These are phyloP conservation scores for Fusarium mundagurra DNA, from an alignment of 2,329 filamentous ascomycete genomes.

Conservation along the genomic window DNA sequence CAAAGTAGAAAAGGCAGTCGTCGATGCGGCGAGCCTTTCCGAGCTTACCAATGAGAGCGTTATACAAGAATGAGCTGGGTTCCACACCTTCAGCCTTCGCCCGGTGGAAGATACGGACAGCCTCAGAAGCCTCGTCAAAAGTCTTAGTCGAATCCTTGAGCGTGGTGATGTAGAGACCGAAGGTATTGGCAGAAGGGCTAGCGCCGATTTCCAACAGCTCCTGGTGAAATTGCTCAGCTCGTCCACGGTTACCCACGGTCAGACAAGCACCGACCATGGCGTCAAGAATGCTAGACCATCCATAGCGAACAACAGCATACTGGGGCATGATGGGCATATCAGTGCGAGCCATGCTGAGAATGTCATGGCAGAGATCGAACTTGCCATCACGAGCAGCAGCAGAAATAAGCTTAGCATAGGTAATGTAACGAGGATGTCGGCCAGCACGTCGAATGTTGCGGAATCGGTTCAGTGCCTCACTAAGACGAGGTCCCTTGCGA, in stretches of 20 bases:
- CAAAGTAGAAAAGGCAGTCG: conserved; percentile 97
- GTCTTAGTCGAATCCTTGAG: conserved; percentile 97
- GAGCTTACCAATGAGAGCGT: conserved; percentile 96
- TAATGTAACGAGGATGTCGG: conserved; percentile 93
- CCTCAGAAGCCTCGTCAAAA: conserved; percentile 96
- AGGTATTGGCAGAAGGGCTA: conserved; percentile 95
- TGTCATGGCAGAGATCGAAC: conserved; percentile 83
- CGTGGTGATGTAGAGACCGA: conserved; percentile 98
- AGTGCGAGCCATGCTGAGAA: conserved; percentile 86
- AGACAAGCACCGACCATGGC: conserved; percentile 95
- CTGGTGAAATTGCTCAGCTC: conserved; percentile 89
- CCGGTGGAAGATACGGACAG: conserved; percentile 95
- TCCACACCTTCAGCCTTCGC: conserved; percentile 94
- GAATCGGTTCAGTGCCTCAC: conserved; percentile 84
- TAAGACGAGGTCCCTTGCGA: conserved; percentile 76
- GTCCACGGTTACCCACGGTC: conserved; percentile 79
- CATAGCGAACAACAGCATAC: conserved; percentile 88
- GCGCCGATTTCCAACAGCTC: conserved; percentile 91
- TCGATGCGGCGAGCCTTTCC: conserved; percentile 98
- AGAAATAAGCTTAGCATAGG: conserved; percentile 93
- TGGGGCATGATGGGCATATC: conserved; percentile 88
- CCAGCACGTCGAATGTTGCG: conserved; percentile 93
- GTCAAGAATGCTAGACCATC: conserved; percentile 96
- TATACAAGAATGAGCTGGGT: conserved; percentile 97
- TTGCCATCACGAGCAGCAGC: conserved; percentile 88